Evolutionary conservation across 1,139 yeast species (phyloP).

Genomic region (Chernovozyma aurita): DNA sequence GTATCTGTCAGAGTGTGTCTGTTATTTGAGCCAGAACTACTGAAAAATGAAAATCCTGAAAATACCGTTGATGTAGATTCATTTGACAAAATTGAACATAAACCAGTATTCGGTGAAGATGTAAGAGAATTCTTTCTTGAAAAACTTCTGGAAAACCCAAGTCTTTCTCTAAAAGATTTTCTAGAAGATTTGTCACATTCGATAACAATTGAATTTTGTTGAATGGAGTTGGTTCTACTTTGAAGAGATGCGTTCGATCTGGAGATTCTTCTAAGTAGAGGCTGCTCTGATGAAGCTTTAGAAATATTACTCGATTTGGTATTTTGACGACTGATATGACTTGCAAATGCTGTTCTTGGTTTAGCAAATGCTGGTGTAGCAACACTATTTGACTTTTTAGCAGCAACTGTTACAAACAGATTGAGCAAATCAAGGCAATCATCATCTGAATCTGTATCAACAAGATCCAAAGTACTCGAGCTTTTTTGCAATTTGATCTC

Average conservation of each 20-base stretch:
- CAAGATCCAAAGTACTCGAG: conserved; percentile 1
- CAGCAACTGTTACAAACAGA: conserved; percentile 8
- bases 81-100: conserved; percentile 24
- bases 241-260: conserved; percentile 2
- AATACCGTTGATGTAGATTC: conserved; percentile 22
- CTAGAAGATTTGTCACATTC: conserved; percentile 13
- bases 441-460: conserved; percentile 7
- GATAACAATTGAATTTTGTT: conserved; percentile 1
- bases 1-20: conserved; percentile 15
- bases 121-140: conserved; percentile 5
- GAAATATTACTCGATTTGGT: not conserved
- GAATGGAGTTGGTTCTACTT: not conserved
- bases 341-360: conserved; percentile 3
- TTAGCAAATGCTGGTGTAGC: not conserved
- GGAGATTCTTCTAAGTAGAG: conserved; percentile 2
- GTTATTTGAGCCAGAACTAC: conserved; percentile 7
- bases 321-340: not conserved
- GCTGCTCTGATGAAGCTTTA: not conserved
- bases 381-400: conserved; percentile 1
- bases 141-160: conserved; percentile 14
- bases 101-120: conserved; percentile 17
- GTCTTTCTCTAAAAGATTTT: conserved; percentile 23
- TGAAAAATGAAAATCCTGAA: conserved; percentile 35
- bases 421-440: conserved; percentile 9
- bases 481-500: not conserved